phyloP scores from a whole-genome alignment of 2,329 filamentous ascomycete genomes.

The Fusarium sp. region DNA sequence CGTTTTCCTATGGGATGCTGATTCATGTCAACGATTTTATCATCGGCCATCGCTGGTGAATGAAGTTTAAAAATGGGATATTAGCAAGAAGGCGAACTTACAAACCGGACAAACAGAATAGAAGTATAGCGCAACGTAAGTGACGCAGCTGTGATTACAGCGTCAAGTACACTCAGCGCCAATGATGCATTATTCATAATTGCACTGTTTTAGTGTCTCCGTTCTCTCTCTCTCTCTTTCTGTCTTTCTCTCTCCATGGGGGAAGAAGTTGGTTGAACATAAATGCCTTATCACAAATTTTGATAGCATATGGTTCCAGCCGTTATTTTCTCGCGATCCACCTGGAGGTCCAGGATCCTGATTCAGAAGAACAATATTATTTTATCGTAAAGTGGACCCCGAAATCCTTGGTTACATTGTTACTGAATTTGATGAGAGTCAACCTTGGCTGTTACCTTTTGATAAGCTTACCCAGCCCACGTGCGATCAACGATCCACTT shows the following conservation, averaged over 20 bases:
- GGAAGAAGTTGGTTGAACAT: neutral
- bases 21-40: accelerated
- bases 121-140: neutral
- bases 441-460: neutral
- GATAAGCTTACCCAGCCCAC: slow-evolving; percentile 1
- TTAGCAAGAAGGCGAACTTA: neutral
- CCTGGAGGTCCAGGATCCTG: neutral
- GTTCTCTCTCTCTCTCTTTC: accelerated
- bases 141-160: neutral
- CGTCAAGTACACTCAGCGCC: accelerated
- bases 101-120: neutral
- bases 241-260: neutral
- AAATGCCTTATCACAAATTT: neutral
- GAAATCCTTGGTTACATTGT: accelerated
- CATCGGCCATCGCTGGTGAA: accelerated
- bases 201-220: accelerated
- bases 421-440: accelerated
- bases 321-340: neutral
- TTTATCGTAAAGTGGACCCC: neutral
- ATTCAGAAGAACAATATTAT: neutral
- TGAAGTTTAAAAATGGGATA: too few relatives aligned
- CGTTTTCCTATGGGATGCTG: neutral
- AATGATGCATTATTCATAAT: neutral
- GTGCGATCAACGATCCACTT: neutral
- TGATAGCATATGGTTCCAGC: neutral